These are phyloP conservation scores for Kodamaea neixiangensis DNA, from an alignment of 805 yeast genomes.

Conservation along the genomic window DNA sequence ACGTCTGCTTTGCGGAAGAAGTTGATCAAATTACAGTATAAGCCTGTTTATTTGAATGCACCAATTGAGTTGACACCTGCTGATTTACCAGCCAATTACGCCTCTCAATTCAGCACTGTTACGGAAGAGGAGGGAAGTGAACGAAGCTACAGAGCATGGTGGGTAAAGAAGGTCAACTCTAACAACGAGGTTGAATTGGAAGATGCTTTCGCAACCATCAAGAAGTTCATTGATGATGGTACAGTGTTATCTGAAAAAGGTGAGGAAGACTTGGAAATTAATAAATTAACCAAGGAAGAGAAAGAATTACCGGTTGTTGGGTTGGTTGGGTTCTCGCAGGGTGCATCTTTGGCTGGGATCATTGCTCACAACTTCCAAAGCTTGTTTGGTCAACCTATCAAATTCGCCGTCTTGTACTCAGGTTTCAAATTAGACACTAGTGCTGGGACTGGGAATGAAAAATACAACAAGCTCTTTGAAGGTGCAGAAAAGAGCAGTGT, in stretches of 20 bases:
- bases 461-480: slow-evolving; percentile 26
- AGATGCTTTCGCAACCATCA: slow-evolving; percentile 50
- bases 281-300: slow-evolving; percentile 16
- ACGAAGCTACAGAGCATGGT: slow-evolving; percentile 68
- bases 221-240: slow-evolving; percentile 54
- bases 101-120: slow-evolving; percentile 48
- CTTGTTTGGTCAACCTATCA: slow-evolving; percentile 48
- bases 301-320: slow-evolving; percentile 71
- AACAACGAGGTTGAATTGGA: slow-evolving; percentile 51
- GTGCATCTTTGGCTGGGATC: slow-evolving; percentile 83
- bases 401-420: slow-evolving; percentile 75
- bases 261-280: slow-evolving; percentile 16
- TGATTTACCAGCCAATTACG: slow-evolving; percentile 70
- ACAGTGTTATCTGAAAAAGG: slow-evolving; percentile 39
- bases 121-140: slow-evolving; percentile 33
- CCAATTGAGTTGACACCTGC: slow-evolving; percentile 66
- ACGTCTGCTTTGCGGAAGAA: slow-evolving; percentile 86
- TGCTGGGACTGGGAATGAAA: slow-evolving; percentile 25
- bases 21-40: slow-evolving; percentile 63
- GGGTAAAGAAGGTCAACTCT: slow-evolving; percentile 51
- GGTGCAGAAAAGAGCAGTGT: slow-evolving; percentile 24
- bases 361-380: slow-evolving; percentile 60
- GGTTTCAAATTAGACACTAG: slow-evolving; percentile 50
- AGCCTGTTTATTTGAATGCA: slow-evolving; percentile 76
- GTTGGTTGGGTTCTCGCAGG: slow-evolving; percentile 89